Base-by-base conservation (phyloP, 2,329 filamentous ascomycete genomes). In the Botrytis sinoallii region DNA sequence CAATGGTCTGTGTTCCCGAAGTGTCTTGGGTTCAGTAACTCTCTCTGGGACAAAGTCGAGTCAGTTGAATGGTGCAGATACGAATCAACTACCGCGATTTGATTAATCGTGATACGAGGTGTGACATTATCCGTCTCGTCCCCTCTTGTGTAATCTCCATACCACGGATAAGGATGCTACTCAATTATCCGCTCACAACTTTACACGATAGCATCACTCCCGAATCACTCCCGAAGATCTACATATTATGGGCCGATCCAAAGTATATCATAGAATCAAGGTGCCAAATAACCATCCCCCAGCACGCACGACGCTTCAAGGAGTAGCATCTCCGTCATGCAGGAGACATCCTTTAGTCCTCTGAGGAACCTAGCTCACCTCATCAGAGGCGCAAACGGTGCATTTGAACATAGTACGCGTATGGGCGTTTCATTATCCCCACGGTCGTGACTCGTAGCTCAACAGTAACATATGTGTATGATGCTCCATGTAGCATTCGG, bases 21-120 rank as follows among this genome's bases (percentile, higher is more conserved):
- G 32, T 14, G 7, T 12, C 20, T 69, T 40, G 38, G 52, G 29
- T 65, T 25, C 59, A 42, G 7, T 6, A 61, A 42, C 20, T 20
- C 38, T 44, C 22, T 44, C 38, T n/a, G 40, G 67, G n/a, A 38
- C 67, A 46, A n/a, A 61, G 18, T 57, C 48, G 46, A 55, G 35
- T n/a, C 25, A 14, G 18, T 40, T 40, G 4, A 12, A 20, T 55
- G 12, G 70, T 55, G 35, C 29, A 66, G 25, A 40, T 57, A 20
- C 46, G 35, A 52, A 52, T 38, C 35, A 71, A 71, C 60, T 66
- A 22, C 60, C 70, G 70, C 60, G 32, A 42, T 55, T 20, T 52
- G 1, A 32, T 64, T 29, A 9, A 44, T 22, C 25, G 61, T 46
- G 40, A 29, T 64, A 52, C 46, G 42, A 18, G 32, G 42, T 38